phyloP scores from a whole-genome alignment of 306 rosid species.

The Echinosophora koreensis region DNA sequence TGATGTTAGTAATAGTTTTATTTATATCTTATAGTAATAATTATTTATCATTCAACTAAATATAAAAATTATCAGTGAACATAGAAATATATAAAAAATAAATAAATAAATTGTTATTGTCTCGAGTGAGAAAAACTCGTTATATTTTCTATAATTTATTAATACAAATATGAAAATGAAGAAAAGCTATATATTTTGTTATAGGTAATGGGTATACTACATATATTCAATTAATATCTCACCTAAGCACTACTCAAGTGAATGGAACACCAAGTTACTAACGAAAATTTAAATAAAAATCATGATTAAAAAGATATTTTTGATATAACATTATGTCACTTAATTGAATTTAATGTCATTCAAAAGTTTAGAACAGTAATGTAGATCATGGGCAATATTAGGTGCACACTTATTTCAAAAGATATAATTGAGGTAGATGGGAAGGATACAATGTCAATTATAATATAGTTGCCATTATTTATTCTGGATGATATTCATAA shows the following conservation, averaged over 20 bases:
- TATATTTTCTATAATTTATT: not conserved
- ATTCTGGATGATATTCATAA: conserved; percentile 43
- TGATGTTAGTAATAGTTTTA: too few species aligned
- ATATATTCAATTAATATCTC: too few species aligned
- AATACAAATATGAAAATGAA: conserved; percentile 7
- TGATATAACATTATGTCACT: not conserved
- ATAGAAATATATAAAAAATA: too few species aligned
- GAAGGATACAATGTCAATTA: conserved; percentile 24
- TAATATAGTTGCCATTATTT: conserved; percentile 46
- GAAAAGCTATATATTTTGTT: not conserved
- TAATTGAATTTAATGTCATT: conserved; percentile 37
- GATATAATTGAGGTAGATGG: conserved; percentile 45
- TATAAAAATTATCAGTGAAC: too few species aligned
- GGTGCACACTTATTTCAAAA: conserved; percentile 25
- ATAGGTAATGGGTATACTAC: not conserved
- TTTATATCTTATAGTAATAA: too few species aligned
- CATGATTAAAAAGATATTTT: not conserved
- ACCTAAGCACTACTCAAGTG: too few species aligned
- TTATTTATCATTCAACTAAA: too few species aligned
- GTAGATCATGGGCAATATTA: conserved; percentile 27
- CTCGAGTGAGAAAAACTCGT: too few species aligned
- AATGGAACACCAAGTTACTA: too few species aligned
- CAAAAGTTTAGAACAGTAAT: conserved; percentile 13
- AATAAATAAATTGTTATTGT: too few species aligned
- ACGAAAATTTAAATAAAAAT: not conserved